These are phyloP conservation scores for Gossypium anomalum DNA, from an alignment of 345 rosid genomes.

Conservation along the genomic window DNA sequence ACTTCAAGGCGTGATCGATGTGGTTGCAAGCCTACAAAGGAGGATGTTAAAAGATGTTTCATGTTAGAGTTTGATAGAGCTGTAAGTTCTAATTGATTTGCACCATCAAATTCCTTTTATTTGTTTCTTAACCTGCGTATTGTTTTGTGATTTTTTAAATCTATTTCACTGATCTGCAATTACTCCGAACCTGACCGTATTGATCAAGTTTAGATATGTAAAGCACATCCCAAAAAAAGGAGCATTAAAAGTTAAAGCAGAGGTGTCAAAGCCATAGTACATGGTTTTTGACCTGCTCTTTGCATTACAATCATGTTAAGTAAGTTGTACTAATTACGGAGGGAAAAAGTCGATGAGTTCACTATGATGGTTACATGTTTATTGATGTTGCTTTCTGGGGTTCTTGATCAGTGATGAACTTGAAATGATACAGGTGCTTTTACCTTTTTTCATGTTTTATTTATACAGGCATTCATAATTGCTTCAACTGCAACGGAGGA, in stretches of 20 bases:
- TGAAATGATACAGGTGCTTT: constrained; percentile 7
- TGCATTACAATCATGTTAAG: not conserved
- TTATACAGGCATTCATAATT: constrained; percentile 89
- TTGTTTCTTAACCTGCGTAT: not conserved
- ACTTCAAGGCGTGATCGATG: constrained; percentile 96
- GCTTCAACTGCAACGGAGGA: constrained; percentile 93
- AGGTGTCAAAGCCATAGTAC: not conserved
- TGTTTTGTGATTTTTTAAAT: not conserved
- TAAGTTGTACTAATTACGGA: not conserved
- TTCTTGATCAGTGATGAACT: not conserved
- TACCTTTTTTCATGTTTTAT: constrained; percentile 19
- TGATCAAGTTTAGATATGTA: not conserved
- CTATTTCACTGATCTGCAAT: not conserved
- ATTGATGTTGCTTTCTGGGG: not conserved
- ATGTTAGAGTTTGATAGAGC: constrained; percentile 95
- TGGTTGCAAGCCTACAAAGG: constrained; percentile 97
- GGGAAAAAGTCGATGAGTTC: not conserved
- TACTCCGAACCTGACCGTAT: not conserved
- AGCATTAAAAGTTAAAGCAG: not conserved
- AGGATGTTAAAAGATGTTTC: constrained; percentile 94
- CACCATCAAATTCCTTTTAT: not conserved
- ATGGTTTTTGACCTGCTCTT: not conserved
- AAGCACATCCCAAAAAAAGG: not conserved
- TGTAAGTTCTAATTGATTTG: constrained; percentile 46
- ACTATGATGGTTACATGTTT: not conserved